Conservation (phyloP, 176 grass and related monocot species). For the Panicum miliaceum region DNA sequence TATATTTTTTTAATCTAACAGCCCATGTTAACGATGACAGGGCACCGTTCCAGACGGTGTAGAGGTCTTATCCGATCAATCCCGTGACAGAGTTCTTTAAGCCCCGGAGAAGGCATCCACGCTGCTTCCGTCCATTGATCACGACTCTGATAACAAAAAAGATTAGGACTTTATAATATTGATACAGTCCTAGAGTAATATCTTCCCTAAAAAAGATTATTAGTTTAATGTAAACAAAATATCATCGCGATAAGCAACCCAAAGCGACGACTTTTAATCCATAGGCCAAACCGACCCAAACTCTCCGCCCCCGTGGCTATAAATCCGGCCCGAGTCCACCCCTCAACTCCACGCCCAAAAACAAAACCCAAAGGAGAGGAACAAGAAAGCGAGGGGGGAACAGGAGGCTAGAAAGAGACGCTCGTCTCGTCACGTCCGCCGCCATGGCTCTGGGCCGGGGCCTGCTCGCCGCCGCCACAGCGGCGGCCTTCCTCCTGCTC, state of each 20-base stretch:
- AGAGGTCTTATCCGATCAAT: slow-evolving; percentile 4
- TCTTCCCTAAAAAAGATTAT: neutral
- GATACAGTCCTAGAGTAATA: neutral
- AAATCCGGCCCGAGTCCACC: slow-evolving; percentile 18
- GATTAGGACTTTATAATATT: neutral
- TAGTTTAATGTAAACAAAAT: too few species aligned
- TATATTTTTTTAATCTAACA: neutral
- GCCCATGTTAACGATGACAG: neutral
- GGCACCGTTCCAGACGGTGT: neutral
- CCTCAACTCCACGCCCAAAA: neutral
- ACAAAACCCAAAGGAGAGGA: neutral
- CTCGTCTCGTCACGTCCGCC: slow-evolving; percentile 29
- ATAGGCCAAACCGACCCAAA: neutral
- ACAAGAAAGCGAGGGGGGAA: neutral
- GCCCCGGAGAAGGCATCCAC: neutral
- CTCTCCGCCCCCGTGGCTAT: slow-evolving; percentile 13
- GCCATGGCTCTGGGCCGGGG: slow-evolving; percentile 49
- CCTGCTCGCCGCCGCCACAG: neutral
- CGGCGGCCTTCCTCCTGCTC: neutral
- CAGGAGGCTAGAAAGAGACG: slow-evolving; percentile 46
- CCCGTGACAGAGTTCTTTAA: neutral
- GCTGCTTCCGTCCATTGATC: neutral
- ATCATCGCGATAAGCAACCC: neutral
- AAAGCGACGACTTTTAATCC: neutral
- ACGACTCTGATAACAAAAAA: neutral